Conservation (phyloP, 2,329 filamentous ascomycete species). For the Ceratocystis ficicola region DNA sequence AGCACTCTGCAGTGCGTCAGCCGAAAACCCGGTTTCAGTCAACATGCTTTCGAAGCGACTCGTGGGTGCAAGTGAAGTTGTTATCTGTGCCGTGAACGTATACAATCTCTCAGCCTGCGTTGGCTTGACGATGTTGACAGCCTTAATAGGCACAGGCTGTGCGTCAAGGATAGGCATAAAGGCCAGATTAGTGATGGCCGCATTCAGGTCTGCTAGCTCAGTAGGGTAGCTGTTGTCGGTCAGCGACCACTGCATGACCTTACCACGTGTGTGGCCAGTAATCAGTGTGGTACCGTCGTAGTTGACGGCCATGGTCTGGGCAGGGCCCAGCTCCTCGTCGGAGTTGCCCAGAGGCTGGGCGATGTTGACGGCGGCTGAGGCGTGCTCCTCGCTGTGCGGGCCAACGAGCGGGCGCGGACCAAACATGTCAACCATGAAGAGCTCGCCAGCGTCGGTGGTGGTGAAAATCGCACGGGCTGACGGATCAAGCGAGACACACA, state of each 20-base stretch:
- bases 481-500: slow-evolving; percentile 66
- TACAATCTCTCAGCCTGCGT: slow-evolving; percentile 54
- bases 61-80: slow-evolving; percentile 30
- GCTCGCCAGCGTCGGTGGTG: slow-evolving; percentile 64
- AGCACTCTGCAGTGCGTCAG: slow-evolving; percentile 38
- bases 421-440: slow-evolving; percentile 68
- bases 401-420: slow-evolving; percentile 44
- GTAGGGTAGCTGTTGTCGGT: slow-evolving; percentile 55
- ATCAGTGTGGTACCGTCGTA: slow-evolving; percentile 73
- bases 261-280: slow-evolving; percentile 70
- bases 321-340: slow-evolving; percentile 52
- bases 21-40: slow-evolving; percentile 36
- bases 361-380: slow-evolving; percentile 46
- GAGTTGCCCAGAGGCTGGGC: slow-evolving; percentile 43
- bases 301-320: slow-evolving; percentile 57
- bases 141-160: slow-evolving; percentile 23
- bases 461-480: slow-evolving; percentile 72
- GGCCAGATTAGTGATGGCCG: slow-evolving; percentile 69
- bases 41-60: slow-evolving; percentile 38
- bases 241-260: slow-evolving; percentile 69
- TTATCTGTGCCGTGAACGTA: slow-evolving; percentile 52
- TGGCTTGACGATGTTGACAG: slow-evolving; percentile 65
- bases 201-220: slow-evolving; percentile 59
- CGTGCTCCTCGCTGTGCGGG: slow-evolving; percentile 39
- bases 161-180: slow-evolving; percentile 48